These are phyloP conservation scores for Teratosphaeria viscida DNA, from an alignment of 2,329 filamentous ascomycete genomes.

Conservation along the genomic window DNA sequence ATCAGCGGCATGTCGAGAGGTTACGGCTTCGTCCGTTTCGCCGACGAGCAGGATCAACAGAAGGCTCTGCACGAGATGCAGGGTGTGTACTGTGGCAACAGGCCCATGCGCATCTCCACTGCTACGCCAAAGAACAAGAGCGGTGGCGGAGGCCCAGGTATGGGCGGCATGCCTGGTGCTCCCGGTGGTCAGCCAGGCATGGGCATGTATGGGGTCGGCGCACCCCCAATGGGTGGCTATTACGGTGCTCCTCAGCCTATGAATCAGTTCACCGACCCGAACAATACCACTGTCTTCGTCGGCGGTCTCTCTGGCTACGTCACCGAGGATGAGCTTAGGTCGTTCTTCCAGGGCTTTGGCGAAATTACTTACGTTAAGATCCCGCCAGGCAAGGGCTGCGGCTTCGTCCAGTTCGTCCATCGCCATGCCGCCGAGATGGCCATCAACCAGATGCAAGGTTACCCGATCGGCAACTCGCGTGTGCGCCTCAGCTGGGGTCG, in stretches of 20 bases:
- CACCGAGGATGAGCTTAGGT: constrained; percentile 97
- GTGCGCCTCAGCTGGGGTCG: constrained; percentile 96
- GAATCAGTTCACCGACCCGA: constrained; percentile 99
- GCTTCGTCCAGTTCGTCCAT: constrained; percentile 98
- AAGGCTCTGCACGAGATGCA: constrained; percentile 96
- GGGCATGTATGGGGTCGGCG: constrained; percentile 62
- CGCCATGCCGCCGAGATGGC: constrained; percentile 98
- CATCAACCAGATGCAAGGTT: constrained; percentile 99
- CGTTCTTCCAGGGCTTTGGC: constrained; percentile 98
- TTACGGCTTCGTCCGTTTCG: constrained; percentile 96
- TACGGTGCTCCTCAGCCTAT: constrained; percentile 67
- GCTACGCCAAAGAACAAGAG: constrained; percentile 90
- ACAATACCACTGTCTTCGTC: constrained; percentile 98
- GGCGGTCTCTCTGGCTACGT: constrained; percentile 95
- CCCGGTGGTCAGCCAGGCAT: constrained; percentile 28
- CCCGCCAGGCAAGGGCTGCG: constrained; percentile 95
- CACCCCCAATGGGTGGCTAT: constrained; percentile 53
- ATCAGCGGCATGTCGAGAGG: constrained; percentile 96
- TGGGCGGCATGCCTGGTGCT: constrained; percentile 41
- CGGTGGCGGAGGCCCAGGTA: constrained; percentile 38
- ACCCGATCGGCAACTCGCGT: constrained; percentile 96
- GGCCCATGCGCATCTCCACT: constrained; percentile 96
- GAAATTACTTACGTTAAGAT: constrained; percentile 99
- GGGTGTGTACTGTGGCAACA: constrained; percentile 96
- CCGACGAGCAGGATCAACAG: constrained; percentile 91